A percentile compares a stretch with the other conserved stretches of the same genome.
These are phyloP conservation scores for Trichoderma aggressivum DNA, from an alignment of 2,329 filamentous ascomycete species.

Conservation along the genomic window DNA sequence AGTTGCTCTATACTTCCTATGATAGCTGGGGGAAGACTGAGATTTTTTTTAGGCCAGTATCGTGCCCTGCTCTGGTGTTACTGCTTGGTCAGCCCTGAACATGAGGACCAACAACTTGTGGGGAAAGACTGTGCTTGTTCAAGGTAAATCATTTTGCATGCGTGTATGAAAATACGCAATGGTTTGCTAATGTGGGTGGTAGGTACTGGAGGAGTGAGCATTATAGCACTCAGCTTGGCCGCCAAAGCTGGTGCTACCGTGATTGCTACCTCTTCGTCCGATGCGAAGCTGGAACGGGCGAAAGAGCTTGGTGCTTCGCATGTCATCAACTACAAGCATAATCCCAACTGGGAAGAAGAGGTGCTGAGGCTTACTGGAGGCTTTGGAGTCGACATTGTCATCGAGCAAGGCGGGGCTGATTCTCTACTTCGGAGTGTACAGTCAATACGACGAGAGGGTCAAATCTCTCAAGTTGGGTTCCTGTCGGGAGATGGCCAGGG, in stretches of 20 bases:
- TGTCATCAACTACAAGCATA: slow-evolving; percentile 48
- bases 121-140: slow-evolving; percentile 12
- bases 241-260: slow-evolving; percentile 49
- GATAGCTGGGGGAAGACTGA: background rate
- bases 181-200: background rate
- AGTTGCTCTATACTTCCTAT: background rate
- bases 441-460: background rate
- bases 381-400: slow-evolving; percentile 47
- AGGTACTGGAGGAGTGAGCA: slow-evolving; percentile 41
- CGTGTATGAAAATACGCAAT: background rate
- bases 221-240: slow-evolving; percentile 42
- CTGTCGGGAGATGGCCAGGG: background rate
- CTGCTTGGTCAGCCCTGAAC: slow-evolving; percentile 14
- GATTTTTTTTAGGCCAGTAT: background rate
- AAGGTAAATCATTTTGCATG: background rate
- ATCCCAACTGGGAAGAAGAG: slow-evolving; percentile 43
- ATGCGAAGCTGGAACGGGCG: slow-evolving; percentile 45
- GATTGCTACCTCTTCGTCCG: slow-evolving; percentile 51
- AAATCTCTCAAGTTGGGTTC: slow-evolving; percentile 16
- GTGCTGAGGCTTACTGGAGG: slow-evolving; percentile 42
- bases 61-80: slow-evolving; percentile 6
- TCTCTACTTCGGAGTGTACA: slow-evolving; percentile 6
- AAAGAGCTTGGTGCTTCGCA: slow-evolving; percentile 27
- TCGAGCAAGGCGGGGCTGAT: slow-evolving; percentile 26
- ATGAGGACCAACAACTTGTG: background rate